A percentile compares a stretch with the other conserved stretches of the same genome.
These are phyloP conservation scores for Sclerotinia nivalis DNA, from an alignment of 2,329 filamentous ascomycete genomes.

Conservation along the genomic window DNA sequence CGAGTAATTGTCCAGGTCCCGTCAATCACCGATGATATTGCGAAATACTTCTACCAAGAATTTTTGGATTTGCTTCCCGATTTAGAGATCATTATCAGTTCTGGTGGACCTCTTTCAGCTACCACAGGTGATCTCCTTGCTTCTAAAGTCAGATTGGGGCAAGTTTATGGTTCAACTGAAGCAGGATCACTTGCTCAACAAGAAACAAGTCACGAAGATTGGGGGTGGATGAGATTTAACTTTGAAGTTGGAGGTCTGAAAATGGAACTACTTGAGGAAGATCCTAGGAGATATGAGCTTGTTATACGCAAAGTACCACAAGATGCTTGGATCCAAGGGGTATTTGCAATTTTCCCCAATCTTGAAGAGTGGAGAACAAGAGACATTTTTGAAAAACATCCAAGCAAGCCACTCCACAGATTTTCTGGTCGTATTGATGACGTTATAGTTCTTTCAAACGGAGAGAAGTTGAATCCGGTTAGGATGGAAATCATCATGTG, in stretches of 20 bases:
- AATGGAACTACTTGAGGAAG: neutral
- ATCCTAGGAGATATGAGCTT: slow-evolving; percentile 32
- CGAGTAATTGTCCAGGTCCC: neutral
- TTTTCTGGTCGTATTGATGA: slow-evolving; percentile 44
- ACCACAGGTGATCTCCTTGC: neutral
- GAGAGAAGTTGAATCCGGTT: slow-evolving; percentile 49
- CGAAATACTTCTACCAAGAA: neutral
- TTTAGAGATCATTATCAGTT: neutral
- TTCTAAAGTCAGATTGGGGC: neutral
- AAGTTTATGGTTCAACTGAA: neutral
- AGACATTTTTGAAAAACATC: slow-evolving; percentile 45
- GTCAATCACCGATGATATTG: neutral
- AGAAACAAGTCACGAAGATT: neutral
- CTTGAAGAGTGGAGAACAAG: slow-evolving; percentile 28
- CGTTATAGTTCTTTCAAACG: slow-evolving; percentile 47
- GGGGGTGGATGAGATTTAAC: neutral
- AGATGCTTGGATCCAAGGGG: slow-evolving; percentile 30
- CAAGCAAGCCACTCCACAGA: slow-evolving; percentile 43
- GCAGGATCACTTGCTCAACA: neutral
- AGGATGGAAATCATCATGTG: slow-evolving; percentile 25
- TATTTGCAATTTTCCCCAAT: slow-evolving; percentile 37
- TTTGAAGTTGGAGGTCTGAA: neutral
- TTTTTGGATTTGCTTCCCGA: neutral
- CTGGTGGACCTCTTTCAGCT: neutral
- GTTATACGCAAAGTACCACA: slow-evolving; percentile 26